Conservation (phyloP, 2,329 filamentous ascomycete species). For the Fusarium phyllophilum region DNA sequence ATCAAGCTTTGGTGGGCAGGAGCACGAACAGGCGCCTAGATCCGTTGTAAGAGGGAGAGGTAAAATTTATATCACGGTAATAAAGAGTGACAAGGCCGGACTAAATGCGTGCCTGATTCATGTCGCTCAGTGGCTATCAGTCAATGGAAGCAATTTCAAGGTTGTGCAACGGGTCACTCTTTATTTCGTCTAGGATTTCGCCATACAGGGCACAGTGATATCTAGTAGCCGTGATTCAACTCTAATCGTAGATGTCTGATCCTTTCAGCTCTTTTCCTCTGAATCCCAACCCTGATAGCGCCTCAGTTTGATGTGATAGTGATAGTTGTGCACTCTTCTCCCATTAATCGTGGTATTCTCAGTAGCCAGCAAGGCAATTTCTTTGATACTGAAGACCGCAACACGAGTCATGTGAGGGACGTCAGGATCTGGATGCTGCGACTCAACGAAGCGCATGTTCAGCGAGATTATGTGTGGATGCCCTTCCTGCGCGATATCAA, state of each 20-base stretch:
- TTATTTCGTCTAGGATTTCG: conserved; percentile 12
- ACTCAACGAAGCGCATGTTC: conserved; percentile 33
- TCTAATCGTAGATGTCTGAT: not conserved
- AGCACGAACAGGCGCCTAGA: conserved; percentile 9
- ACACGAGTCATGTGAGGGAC: not conserved
- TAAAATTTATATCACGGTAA: not conserved
- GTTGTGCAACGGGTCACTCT: conserved; percentile 18
- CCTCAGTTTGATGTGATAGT: conserved; percentile 22
- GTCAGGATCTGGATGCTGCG: not conserved
- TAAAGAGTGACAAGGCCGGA: conserved; percentile 10
- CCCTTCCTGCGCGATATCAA: conserved; percentile 26
- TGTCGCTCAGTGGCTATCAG: conserved; percentile 4
- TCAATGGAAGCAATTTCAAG: conserved; percentile 26
- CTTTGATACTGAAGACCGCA: conserved; percentile 26
- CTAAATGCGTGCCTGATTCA: conserved; percentile 4
- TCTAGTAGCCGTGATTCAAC: not conserved
- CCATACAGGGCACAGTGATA: conserved; percentile 6
- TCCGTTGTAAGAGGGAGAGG: not conserved
- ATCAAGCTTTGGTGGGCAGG: not conserved
- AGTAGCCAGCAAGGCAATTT: not conserved
- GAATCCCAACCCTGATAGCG: not conserved
- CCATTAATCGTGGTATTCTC: not conserved
- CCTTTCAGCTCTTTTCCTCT: not conserved
- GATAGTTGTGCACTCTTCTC: conserved; percentile 7
- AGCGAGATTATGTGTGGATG: conserved; percentile 19